Percentiles rank a stretch among this genome's conserved stretches.
Evolutionary conservation across 148 eudicot species (phyloP).

Genomic region (Vaccinium vitisidaea): DNA sequence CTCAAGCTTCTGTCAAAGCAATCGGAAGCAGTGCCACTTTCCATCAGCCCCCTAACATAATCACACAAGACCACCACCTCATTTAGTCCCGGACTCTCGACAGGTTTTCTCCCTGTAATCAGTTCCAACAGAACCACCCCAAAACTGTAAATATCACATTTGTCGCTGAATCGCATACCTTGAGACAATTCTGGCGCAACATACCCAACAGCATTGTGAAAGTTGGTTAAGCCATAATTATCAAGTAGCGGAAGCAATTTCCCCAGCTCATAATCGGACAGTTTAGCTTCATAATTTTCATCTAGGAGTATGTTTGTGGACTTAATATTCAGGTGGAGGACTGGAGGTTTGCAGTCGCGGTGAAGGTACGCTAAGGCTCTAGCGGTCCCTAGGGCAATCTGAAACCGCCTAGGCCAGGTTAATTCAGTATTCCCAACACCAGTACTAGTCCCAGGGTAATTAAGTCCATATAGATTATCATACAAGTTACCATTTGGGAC

Average conservation of each 20-base stretch:
- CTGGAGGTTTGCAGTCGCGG: conserved; percentile 78
- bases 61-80: conserved; percentile 86
- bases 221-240: conserved; percentile 53
- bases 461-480: conserved; percentile 66
- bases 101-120: conserved; percentile 91
- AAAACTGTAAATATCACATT: conserved; percentile 85
- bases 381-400: conserved; percentile 79
- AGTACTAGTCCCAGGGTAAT: conserved; percentile 76
- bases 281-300: conserved; percentile 58
- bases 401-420: conserved; percentile 73
- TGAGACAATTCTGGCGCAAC: conserved; percentile 90
- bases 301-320: conserved; percentile 81
- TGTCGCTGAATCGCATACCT: conserved; percentile 61
- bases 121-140: conserved; percentile 87
- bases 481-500: conserved; percentile 68
- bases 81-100: conserved; percentile 59
- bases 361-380: conserved; percentile 84
- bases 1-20: conserved; percentile 82
- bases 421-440: conserved; percentile 58
- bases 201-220: conserved; percentile 84
- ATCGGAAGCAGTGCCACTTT: conserved; percentile 61
- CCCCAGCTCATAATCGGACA: conserved; percentile 78
- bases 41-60: conserved; percentile 66
- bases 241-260: conserved; percentile 76
- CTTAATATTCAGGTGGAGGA: conserved; percentile 84